Evolutionary conservation across 768 basidiomycete species (phyloP).

Genomic region (Xerocomellus intermedius): DNA sequence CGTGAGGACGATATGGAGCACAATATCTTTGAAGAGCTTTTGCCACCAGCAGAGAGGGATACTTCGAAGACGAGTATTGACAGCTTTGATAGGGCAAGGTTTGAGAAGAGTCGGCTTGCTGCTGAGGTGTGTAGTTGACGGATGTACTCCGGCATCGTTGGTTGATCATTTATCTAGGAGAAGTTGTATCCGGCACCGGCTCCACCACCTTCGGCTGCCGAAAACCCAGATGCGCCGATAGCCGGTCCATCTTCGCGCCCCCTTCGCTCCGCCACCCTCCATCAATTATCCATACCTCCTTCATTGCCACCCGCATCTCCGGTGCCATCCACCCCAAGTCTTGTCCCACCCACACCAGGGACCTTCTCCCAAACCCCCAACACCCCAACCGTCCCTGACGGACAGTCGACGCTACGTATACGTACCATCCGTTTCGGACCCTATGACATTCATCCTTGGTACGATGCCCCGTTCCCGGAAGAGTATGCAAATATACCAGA

Average conservation of each 20-base stretch:
- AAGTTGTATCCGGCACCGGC: constrained; percentile 48
- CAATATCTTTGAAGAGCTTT: constrained; percentile 83
- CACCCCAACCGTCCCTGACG: constrained; percentile 23
- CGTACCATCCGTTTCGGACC: constrained; percentile 86
- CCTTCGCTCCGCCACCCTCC: constrained; percentile 55
- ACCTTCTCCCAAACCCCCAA: constrained; percentile 32
- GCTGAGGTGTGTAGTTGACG: constrained; percentile 62
- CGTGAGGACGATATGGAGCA: constrained; percentile 59
- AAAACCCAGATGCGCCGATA: constrained; percentile 37
- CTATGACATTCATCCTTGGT: constrained; percentile 97
- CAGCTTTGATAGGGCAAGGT: constrained; percentile 61
- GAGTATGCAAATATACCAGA: constrained; percentile 93
- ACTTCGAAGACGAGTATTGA: constrained; percentile 64
- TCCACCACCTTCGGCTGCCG: constrained; percentile 31
- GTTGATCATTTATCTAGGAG: constrained; percentile 35
- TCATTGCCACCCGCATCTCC: constrained; percentile 34
- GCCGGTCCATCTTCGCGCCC: constrained; percentile 62
- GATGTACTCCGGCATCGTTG: neutral
- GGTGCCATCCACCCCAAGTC: constrained; percentile 37
- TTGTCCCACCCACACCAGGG: constrained; percentile 34
- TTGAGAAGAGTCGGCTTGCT: constrained; percentile 64
- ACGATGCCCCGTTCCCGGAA: constrained; percentile 97
- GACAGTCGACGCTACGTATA: constrained; percentile 57
- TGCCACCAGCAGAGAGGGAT: constrained; percentile 68
- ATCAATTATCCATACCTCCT: constrained; percentile 35